Conservation (phyloP, 225 moss, liverwort and hornwort species). For the Anthoceros angustus region DNA sequence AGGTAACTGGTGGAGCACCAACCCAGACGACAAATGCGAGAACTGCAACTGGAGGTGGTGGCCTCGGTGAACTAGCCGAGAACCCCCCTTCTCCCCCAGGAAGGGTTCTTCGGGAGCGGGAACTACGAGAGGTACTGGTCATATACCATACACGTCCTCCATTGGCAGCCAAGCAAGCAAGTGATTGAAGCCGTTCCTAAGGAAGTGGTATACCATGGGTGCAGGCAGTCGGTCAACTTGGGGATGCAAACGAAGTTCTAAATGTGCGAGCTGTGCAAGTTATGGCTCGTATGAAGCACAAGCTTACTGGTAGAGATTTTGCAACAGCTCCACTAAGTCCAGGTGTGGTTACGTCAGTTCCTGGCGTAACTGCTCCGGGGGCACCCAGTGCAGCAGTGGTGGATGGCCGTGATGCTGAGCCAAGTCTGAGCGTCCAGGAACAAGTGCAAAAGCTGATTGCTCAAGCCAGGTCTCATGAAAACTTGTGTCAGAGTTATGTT, state of each 20-base stretch:
- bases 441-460: slow-evolving; percentile 87
- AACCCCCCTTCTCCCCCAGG: slow-evolving; percentile 75
- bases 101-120: slow-evolving; percentile 65
- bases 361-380: slow-evolving; percentile 18
- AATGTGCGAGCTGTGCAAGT: slow-evolving; percentile 87
- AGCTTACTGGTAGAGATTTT: slow-evolving; percentile 88
- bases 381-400: slow-evolving; percentile 27
- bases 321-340: slow-evolving; percentile 12
- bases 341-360: slow-evolving; percentile 10
- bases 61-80: slow-evolving; percentile 35
- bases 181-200: not conserved
- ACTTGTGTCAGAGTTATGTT: slow-evolving; percentile 97
- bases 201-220: not conserved
- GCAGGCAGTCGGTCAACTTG: slow-evolving; percentile 74
- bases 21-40: slow-evolving; percentile 23
- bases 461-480: slow-evolving; percentile 85
- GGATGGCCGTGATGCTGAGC: slow-evolving; percentile 57
- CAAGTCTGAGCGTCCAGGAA: slow-evolving; percentile 53
- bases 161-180: not conserved
- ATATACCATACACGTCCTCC: not conserved
- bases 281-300: slow-evolving; percentile 96
- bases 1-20: slow-evolving; percentile 48
- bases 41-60: slow-evolving; percentile 47
- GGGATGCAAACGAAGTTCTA: slow-evolving; percentile 85
- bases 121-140: slow-evolving; percentile 57